Evolutionary conservation across 352 stramenopile species (phyloP).

Genomic region (Phytophthora pisi): DNA sequence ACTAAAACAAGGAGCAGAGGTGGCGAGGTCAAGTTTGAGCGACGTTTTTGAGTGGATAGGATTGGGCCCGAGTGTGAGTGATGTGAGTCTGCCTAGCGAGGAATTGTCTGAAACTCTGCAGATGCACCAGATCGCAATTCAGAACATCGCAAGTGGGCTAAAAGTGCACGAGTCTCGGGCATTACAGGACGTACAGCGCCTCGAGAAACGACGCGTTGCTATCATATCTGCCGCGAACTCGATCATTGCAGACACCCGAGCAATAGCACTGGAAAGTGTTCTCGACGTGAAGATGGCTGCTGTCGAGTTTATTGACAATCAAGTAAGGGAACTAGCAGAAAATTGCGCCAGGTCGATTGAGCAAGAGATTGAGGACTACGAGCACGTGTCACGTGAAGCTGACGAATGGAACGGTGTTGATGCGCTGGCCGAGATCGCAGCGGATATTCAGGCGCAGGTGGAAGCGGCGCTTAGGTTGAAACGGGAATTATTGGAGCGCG

Average conservation of each 20-base stretch:
- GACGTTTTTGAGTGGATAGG: conserved; percentile 21
- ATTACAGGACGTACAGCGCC: conserved; percentile 49
- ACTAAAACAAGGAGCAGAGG: conserved; percentile 4
- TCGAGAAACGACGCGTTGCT: conserved; percentile 48
- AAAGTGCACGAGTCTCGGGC: conserved; percentile 46
- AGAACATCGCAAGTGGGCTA: conserved; percentile 29
- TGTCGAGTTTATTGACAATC: conserved; percentile 45
- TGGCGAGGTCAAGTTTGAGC: conserved; percentile 10
- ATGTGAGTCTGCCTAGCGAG: conserved; percentile 19
- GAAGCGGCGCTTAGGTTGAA: conserved; percentile 15
- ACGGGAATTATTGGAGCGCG: conserved; percentile 6
- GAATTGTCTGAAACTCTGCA: conserved; percentile 19
- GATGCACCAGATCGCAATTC: conserved; percentile 18
- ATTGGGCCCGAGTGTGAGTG: conserved; percentile 14
- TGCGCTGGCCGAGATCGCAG: conserved; percentile 5
- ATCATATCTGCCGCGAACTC: conserved; percentile 40
- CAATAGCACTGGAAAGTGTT: conserved; percentile 44
- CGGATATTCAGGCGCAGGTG: conserved; percentile 11
- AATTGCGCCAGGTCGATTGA: conserved; percentile 44
- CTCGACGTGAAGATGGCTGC: conserved; percentile 44
- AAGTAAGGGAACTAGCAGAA: conserved; percentile 36
- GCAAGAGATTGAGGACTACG: conserved; percentile 42
- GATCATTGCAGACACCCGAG: conserved; percentile 50
- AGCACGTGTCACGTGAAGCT: conserved; percentile 25
- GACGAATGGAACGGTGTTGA: conserved; percentile 14